A percentile compares a stretch with the other conserved stretches of the same genome.
Evolutionary conservation across 345 rosid species (phyloP).

Genomic region (Gossypium longicalyx): DNA sequence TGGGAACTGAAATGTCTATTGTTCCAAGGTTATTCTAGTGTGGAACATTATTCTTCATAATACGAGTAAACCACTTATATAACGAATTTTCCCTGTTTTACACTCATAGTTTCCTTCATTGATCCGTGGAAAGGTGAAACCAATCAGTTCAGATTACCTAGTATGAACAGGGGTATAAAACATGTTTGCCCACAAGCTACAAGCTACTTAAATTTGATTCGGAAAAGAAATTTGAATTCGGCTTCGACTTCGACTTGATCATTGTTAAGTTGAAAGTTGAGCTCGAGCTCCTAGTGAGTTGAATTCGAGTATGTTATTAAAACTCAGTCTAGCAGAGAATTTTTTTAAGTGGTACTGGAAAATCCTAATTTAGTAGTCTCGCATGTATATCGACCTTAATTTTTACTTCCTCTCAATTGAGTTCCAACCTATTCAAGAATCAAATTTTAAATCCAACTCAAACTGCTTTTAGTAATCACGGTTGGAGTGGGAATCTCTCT

Average conservation of each 20-base stretch:
- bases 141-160: too few species aligned
- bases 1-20: conserved; percentile 12
- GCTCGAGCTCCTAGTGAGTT: neutral
- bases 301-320: neutral
- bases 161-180: neutral
- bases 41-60: conserved; percentile 21
- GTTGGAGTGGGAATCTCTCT: too few species aligned
- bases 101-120: neutral
- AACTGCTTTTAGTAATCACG: too few species aligned
- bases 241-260: neutral
- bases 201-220: neutral
- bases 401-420: too few species aligned
- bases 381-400: too few species aligned
- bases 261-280: too few species aligned
- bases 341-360: neutral
- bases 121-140: neutral
- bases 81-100: neutral
- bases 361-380: neutral
- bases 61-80: conserved; percentile 1
- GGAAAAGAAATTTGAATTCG: too few species aligned
- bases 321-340: neutral
- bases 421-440: too few species aligned
- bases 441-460: too few species aligned
- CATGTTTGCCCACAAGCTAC: neutral
- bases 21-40: conserved; percentile 14